Percentiles rank a stretch among this genome's conserved stretches.
These are phyloP conservation scores for Daphne laureola DNA, from an alignment of 441 rosid species.

Conservation along the genomic window DNA sequence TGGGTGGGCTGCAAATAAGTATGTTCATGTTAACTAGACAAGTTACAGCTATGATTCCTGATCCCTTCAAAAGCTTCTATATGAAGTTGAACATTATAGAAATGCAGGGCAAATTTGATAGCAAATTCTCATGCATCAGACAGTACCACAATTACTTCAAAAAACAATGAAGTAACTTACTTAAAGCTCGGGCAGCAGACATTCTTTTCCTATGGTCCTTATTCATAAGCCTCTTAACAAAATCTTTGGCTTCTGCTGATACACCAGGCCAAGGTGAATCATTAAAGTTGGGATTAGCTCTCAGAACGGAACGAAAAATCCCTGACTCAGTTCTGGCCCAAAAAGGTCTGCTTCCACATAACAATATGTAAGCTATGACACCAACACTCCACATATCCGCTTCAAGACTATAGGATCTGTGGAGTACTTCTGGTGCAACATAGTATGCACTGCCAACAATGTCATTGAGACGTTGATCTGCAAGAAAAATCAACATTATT, in stretches of 20 bases:
- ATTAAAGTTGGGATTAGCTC: constrained; percentile 55
- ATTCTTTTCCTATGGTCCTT: constrained; percentile 71
- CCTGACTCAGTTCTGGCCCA: constrained; percentile 70
- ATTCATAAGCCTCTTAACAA: constrained; percentile 51
- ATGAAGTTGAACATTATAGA: not conserved
- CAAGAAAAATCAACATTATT: constrained; percentile 17
- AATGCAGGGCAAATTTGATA: not conserved
- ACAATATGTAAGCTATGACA: constrained; percentile 54
- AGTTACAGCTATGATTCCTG: not conserved
- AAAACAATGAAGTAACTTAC: constrained; percentile 22
- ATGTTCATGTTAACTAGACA: constrained; percentile 7
- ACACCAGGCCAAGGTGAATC: constrained; percentile 62
- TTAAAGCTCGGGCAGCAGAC: constrained; percentile 62
- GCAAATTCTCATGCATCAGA: not conserved
- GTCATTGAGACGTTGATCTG: constrained; percentile 65
- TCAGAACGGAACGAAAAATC: constrained; percentile 58
- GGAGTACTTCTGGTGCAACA: constrained; percentile 66
- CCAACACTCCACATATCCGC: constrained; percentile 76
- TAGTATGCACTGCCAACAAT: constrained; percentile 75
- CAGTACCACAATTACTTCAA: not conserved
- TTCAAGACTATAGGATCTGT: constrained; percentile 56
- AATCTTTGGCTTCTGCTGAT: constrained; percentile 52
- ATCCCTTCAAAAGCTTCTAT: not conserved
- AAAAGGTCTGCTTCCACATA: constrained; percentile 74
- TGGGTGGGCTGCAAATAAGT: constrained; percentile 36